Percentiles rank a stretch among this genome's conserved stretches.
Evolutionary conservation across 2,329 filamentous ascomycete genomes (phyloP).

Genomic region (Teratosphaeria nubilosa): DNA sequence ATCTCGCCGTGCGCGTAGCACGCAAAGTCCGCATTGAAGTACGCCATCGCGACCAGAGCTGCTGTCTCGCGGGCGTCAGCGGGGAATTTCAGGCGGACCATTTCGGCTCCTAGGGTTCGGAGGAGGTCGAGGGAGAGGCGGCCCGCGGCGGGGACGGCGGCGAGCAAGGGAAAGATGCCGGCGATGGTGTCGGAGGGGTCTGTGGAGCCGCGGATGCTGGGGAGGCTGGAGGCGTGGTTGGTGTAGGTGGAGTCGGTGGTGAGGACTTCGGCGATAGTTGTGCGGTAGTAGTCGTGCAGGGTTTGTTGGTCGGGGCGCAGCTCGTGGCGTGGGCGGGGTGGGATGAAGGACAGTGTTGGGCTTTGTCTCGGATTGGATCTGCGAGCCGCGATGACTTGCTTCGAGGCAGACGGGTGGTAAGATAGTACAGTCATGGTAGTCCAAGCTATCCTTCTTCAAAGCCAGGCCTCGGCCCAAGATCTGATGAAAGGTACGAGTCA

Average conservation of each 20-base stretch:
- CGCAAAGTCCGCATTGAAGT: background rate
- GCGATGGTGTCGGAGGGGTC: background rate
- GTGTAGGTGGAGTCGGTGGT: background rate
- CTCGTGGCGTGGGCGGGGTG: background rate
- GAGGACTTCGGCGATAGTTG: background rate
- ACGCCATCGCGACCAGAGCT: background rate
- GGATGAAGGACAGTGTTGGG: background rate
- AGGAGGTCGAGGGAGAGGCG: background rate
- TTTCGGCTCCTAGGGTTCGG: background rate
- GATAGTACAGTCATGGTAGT: background rate
- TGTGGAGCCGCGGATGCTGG: background rate
- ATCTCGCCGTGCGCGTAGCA: background rate
- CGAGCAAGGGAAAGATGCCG: conserved; percentile 1
- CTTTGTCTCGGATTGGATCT: background rate
- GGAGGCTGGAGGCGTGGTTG: background rate
- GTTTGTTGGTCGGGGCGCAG: background rate
- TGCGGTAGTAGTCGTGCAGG: background rate
- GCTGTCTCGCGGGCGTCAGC: background rate
- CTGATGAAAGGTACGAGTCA: no score
- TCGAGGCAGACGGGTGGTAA: background rate
- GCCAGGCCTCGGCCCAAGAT: no score
- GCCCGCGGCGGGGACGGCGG: background rate
- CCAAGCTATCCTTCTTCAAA: no score
- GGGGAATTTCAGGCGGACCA: background rate
- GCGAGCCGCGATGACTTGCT: background rate